Evolutionary conservation across 139 green algal genomes (phyloP).

Genomic region (Chlorella sp.): DNA sequence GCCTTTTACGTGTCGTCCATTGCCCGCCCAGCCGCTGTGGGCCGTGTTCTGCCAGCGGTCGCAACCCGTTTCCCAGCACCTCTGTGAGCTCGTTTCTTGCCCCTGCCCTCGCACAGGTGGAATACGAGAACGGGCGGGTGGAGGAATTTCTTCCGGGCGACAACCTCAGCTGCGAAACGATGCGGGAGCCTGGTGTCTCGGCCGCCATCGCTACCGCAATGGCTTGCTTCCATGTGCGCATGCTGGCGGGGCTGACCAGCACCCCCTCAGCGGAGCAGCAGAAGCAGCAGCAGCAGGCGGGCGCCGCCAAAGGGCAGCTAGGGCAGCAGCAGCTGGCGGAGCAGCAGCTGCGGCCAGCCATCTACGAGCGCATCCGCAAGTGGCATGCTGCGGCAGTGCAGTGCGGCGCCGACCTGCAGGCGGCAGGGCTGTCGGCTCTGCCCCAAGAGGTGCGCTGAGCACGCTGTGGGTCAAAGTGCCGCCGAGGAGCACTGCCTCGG

Average conservation of each 20-base stretch:
- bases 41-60: no score
- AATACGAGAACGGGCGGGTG: constrained; percentile 64
- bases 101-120: constrained; percentile 16
- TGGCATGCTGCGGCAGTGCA: constrained; percentile 20
- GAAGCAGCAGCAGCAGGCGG: neutral
- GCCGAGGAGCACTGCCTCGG: no score
- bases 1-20: no score
- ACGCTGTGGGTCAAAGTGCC: no score
- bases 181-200: constrained; percentile 43
- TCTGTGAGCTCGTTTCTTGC: no score
- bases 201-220: constrained; percentile 57
- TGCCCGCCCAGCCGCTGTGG: no score
- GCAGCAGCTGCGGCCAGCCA: constrained; percentile 8
- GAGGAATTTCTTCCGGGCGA: constrained; percentile 68
- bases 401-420: neutral
- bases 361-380: constrained; percentile 12
- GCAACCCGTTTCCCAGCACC: neutral
- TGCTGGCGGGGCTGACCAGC: constrained; percentile 32
- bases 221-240: constrained; percentile 60
- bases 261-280: neutral
- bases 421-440: constrained; percentile 13
- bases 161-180: constrained; percentile 42
- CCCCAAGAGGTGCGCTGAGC: constrained; percentile 6
- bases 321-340: neutral
- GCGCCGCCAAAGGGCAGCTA: neutral